Base-by-base conservation (phyloP, 345 rosid species). In the Mallotus nudiflorus region DNA sequence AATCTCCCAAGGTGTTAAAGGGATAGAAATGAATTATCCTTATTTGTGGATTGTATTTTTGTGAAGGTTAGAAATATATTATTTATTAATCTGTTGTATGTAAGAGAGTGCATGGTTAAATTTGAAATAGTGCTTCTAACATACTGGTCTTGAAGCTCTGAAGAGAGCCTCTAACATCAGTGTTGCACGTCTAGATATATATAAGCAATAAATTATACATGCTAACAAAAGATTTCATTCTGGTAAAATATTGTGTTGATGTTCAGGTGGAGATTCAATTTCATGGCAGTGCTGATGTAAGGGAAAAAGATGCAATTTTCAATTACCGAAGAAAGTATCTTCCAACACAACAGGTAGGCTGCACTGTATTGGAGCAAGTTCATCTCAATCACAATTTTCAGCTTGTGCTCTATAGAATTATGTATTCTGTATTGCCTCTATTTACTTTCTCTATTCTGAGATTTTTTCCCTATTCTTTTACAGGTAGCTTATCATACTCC, bases 401-500 rank as follows among this genome's bases (percentile, higher is more conserved):
- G 39, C 27, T 40, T 67, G 15, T 64, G 24, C 22, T 8, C 14
- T 33, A 28, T 68, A 28, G 6, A 31, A 57, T 65, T 11, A 27
- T 46, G 8, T 35, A 27, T 51, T 55, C 24, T n/a, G 6, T 46
- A 28, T 25, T 76, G 66, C 66, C 25, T 40, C 71, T 27, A 5
- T 28, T 60, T 62, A 45, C 45, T 67, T 55, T 75, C n/a, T 62
- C 69, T 70, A 73, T 44, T 53, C 19, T 66, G 53, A 39, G 58
- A 66, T 52, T 55, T 65, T 60, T 49, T 39, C 29, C 10, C 65
- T 31, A 69, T n/a, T 74, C 67, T 79, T 4, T 65, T 52, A 62
- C 85, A 94, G 98, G 98, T 94, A 73, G 88, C 90, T 62, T 91
- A 94, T 82, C 91, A 94, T 75, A 94, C 98, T 64, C 98, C 97